Base-by-base conservation (phyloP, 2,329 filamentous ascomycete species). In the Calonectria pseudoreteaudii region DNA sequence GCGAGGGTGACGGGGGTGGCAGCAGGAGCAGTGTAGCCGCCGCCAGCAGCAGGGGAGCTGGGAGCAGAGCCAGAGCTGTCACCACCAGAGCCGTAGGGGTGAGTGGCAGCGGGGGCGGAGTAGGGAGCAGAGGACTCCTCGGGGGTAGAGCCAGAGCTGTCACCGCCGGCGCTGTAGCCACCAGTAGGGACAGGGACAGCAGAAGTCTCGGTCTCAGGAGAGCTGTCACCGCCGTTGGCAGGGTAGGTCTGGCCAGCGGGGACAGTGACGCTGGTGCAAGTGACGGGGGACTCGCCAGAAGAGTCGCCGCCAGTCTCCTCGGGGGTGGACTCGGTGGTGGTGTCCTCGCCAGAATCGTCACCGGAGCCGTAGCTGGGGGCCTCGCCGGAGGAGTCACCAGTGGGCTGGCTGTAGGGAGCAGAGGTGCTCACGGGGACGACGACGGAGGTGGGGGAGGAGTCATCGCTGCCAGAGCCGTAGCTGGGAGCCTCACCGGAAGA, bases 251-350 rank as follows among this genome's bases (percentile, higher is more conserved):
- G 69, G 2, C 75, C 52, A 8, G 47, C 76, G 3, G 71, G 60
- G 8, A 76, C 18, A 23, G 66, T 66, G 26, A 78, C 31, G 23
- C 75, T 78, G 36, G 38, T 73, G 1, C 56, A 71, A 4, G 74
- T 79, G 20, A 56, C 79, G 16, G 78, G 78, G 38, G 56, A 11
- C 23, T 80, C 81, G 7, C 81, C 82, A 4, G 44, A 47, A 10
- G 71, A 71, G 13, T 81, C 82, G 47, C 68, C 68, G 75, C 83
- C 84, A 30, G 58, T 56, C 30, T 75, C 68, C 1, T 82, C 83
- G 7, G 75, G 70, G 16, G 78, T 78, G 71, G 83, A 44, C 18
- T 44, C 41, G 41, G 41, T 44, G 41, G 38, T 41, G 16, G 20
- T 23, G 44, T 47, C 44, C 34, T 79, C 80, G 6, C 80, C 82